Percentiles rank a stretch among this genome's conserved stretches.
Conservation (phyloP, 2,329 filamentous ascomycete genomes). For the Rutstroemia sp. region DNA sequence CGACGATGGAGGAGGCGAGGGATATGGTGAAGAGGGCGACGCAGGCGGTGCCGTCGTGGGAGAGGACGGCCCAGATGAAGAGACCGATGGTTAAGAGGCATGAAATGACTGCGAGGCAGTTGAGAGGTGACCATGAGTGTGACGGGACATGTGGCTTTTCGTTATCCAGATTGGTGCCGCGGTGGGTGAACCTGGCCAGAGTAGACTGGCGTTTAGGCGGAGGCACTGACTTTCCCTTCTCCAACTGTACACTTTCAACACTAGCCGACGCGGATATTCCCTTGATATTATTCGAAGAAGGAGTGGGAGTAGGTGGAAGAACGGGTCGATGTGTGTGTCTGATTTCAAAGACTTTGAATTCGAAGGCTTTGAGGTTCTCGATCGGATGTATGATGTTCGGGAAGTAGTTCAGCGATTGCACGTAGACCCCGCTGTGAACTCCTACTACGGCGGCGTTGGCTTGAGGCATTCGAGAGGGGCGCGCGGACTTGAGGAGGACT, state of each 20-base stretch:
- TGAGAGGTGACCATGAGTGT: conserved; percentile 42
- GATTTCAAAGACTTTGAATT: conserved; percentile 43
- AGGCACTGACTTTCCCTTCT: conserved; percentile 3
- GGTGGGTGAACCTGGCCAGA: conserved; percentile 13
- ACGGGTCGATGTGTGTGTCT: conserved; percentile 30
- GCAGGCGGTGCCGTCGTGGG: conserved; percentile 44
- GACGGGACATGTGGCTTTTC: conserved; percentile 43
- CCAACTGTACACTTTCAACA: not conserved
- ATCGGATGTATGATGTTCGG: conserved; percentile 53
- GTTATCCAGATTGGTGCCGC: conserved; percentile 20
- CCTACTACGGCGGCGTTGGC: conserved; percentile 47
- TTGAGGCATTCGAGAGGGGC: conserved; percentile 48
- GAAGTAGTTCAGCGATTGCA: conserved; percentile 53
- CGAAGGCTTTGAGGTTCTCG: conserved; percentile 40
- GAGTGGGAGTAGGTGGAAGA: not conserved
- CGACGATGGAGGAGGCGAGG: conserved; percentile 44
- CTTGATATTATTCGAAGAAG: not conserved
- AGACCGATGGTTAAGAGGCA: conserved; percentile 42
- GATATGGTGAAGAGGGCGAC: conserved; percentile 46
- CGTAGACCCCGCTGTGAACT: conserved; percentile 48
- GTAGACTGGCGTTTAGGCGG: conserved; percentile 12
- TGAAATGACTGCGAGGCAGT: conserved; percentile 45
- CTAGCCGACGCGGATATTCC: conserved; percentile 1
- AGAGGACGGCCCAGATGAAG: conserved; percentile 35
- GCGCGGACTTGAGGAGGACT: conserved; percentile 48